Evolutionary conservation across 331 rosid species (phyloP).

Genomic region (Cydonia oblonga): DNA sequence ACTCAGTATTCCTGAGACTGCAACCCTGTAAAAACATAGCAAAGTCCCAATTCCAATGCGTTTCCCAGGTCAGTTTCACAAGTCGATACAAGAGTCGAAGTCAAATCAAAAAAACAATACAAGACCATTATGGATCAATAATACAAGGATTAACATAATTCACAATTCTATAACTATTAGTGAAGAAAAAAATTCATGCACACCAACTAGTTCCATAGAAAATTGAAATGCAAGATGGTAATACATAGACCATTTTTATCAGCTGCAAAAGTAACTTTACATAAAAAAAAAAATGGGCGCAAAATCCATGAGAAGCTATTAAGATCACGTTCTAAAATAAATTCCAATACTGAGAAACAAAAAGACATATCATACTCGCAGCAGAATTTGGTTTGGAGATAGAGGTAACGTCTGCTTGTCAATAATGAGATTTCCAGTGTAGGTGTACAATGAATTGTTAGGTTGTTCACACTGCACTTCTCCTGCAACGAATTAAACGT

Average conservation of each 20-base stretch:
- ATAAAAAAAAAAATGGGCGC: neutral
- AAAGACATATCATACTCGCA: conserved; percentile 57
- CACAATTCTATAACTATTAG: neutral
- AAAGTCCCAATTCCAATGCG: conserved; percentile 3
- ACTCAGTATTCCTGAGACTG: conserved; percentile 87
- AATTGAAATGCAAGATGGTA: neutral
- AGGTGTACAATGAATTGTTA: conserved; percentile 92
- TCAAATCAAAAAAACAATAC: neutral
- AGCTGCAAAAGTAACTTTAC: neutral
- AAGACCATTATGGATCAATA: conserved; percentile 1
- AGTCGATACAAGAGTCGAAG: neutral
- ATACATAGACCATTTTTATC: neutral
- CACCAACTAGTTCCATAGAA: neutral
- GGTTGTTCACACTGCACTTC: conserved; percentile 98
- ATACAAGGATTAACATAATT: neutral
- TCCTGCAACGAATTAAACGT: conserved; percentile 40
- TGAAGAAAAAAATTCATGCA: neutral
- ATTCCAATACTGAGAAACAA: neutral
- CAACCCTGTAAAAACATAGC: conserved; percentile 62
- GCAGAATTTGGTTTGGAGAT: conserved; percentile 68
- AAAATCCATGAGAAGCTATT: neutral
- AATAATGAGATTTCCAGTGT: conserved; percentile 78
- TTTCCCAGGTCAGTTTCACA: neutral
- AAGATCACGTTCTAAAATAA: neutral
- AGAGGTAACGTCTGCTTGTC: conserved; percentile 85